Base-by-base conservation (phyloP, 2,329 filamentous ascomycete genomes). In the Fusarium sp. region DNA sequence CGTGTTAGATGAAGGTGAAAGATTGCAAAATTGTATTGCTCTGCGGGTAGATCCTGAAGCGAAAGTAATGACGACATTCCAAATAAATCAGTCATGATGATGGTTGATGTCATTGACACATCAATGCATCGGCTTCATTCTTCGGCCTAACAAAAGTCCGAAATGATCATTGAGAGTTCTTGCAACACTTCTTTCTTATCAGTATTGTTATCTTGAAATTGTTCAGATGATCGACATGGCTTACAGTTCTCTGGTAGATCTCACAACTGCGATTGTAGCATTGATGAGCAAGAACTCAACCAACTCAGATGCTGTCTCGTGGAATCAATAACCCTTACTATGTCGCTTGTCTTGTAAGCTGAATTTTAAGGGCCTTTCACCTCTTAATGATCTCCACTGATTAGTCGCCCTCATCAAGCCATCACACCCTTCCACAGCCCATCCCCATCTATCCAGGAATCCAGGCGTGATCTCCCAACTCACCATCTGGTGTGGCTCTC, bases 91-190 rank as follows among this genome's bases (percentile, higher is more conserved):
- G 26, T 61, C 39, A 59, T 45, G 19, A 4, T 32, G 19, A 56
- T 66, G 49, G 46, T 66, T 66, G 63, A 66, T 66, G 63, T 66
- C 63, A 66, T 66, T 52, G 63, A 62, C 9, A 24, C 49, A 50
- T 30, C 46, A 22, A 48, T 33, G 37, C 24, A 45, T 60, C 40
- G 35, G 20, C 19, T 47, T 22, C 26, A 13, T 13, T 30, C 13
- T n/a, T 46, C 58, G 22, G 48, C 22, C 44, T 22, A 62, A 64
- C 19, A 40, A 62, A 56, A 39, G 30, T 50, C 52, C 24, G 37
- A 41, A 4, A 37, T 7, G 20, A n/a, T 6, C 4, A n/a, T 15
- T 1, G 15, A 8, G 17, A 37, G 35, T 7, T 37, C n/a, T 2
- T 19, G 30, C 8, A 19, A 5, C 5, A 6, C n/a, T 7, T 8